phyloP scores from a whole-genome alignment of 2,329 filamentous ascomycete genomes.

The Cercospora zeina region DNA sequence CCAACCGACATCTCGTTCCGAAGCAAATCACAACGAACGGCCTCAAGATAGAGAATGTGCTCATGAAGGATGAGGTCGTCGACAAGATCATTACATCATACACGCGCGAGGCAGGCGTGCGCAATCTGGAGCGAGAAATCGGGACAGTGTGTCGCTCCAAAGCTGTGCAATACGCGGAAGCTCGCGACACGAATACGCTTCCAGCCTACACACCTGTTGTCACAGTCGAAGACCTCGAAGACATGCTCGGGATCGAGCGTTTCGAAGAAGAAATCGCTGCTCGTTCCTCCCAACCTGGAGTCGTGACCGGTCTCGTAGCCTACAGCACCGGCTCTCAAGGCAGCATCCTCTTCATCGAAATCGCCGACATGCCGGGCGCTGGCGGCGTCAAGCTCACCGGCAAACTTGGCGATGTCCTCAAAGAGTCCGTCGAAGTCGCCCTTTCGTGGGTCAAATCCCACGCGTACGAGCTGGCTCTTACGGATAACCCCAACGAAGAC shows the following conservation, averaged over 20 bases:
- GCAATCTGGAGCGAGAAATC: slow-evolving; percentile 93
- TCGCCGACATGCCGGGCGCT: slow-evolving; percentile 92
- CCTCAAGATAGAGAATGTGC: slow-evolving; percentile 71
- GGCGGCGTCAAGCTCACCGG: slow-evolving; percentile 93
- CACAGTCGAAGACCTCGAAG: slow-evolving; percentile 77
- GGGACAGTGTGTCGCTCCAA: slow-evolving; percentile 92
- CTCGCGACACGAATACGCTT: slow-evolving; percentile 70
- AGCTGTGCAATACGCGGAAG: slow-evolving; percentile 91
- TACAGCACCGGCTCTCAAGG: slow-evolving; percentile 92
- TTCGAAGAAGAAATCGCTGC: slow-evolving; percentile 96
- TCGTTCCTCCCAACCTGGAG: slow-evolving; percentile 75
- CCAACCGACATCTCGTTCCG: slow-evolving; percentile 86
- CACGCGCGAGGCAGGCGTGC: slow-evolving; percentile 92
- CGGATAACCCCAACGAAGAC: slow-evolving; percentile 76
- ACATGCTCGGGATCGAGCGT: slow-evolving; percentile 86
- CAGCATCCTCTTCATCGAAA: slow-evolving; percentile 96
- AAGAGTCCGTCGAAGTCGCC: slow-evolving; percentile 95
- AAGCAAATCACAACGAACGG: slow-evolving; percentile 94
- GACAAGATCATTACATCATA: slow-evolving; percentile 96
- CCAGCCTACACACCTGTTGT: slow-evolving; percentile 70
- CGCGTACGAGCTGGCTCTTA: slow-evolving; percentile 84
- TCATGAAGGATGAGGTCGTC: slow-evolving; percentile 77
- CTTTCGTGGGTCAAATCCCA: slow-evolving; percentile 97
- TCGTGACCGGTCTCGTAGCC: slow-evolving; percentile 93
- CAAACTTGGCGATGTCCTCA: slow-evolving; percentile 93